phyloP scores from a whole-genome alignment of 1,284 basidiomycete species.

The Fomitopsis betulina region DNA sequence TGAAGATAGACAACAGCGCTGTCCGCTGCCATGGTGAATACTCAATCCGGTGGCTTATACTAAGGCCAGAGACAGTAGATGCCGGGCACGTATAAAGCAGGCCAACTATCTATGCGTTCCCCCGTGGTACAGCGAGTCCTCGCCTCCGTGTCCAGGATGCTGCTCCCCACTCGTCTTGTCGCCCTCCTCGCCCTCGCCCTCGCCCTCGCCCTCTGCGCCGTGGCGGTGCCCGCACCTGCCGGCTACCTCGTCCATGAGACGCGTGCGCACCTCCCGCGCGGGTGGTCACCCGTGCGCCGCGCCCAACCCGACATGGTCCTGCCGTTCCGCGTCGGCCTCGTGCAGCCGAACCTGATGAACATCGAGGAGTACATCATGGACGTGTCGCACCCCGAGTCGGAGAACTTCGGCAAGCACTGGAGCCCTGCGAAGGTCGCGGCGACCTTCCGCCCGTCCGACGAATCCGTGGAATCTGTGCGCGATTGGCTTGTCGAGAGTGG shows the following conservation, averaged over 20 bases:
- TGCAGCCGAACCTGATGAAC: slow-evolving; percentile 38
- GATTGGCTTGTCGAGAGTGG: slow-evolving; percentile 37
- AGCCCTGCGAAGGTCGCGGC: slow-evolving; percentile 30
- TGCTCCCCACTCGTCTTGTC: slow-evolving; percentile 11
- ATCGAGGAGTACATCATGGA: slow-evolving; percentile 39
- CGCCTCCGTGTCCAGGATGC: slow-evolving; percentile 4
- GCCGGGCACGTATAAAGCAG: not conserved
- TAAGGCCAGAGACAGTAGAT: not conserved
- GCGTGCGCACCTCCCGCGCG: slow-evolving; percentile 28
- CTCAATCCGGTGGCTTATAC: not conserved
- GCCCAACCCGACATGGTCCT: slow-evolving; percentile 28
- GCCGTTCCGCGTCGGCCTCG: slow-evolving; percentile 42
- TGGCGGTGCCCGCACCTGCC: slow-evolving; percentile 5
- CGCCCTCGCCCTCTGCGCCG: slow-evolving; percentile 2
- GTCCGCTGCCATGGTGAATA: too few species aligned
- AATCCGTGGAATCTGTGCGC: slow-evolving; percentile 37
- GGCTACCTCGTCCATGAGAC: slow-evolving; percentile 35
- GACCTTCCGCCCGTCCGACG: slow-evolving; percentile 39
- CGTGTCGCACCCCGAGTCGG: slow-evolving; percentile 40
- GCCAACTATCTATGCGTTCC: not conserved
- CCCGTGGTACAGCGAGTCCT: not conserved
- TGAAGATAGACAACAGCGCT: not conserved
- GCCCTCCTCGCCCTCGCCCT: not conserved
- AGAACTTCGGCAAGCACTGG: slow-evolving; percentile 42
- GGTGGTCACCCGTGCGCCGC: slow-evolving; percentile 32